Conservation (phyloP, 2,329 filamentous ascomycete species). For the Fusarium sp. region DNA sequence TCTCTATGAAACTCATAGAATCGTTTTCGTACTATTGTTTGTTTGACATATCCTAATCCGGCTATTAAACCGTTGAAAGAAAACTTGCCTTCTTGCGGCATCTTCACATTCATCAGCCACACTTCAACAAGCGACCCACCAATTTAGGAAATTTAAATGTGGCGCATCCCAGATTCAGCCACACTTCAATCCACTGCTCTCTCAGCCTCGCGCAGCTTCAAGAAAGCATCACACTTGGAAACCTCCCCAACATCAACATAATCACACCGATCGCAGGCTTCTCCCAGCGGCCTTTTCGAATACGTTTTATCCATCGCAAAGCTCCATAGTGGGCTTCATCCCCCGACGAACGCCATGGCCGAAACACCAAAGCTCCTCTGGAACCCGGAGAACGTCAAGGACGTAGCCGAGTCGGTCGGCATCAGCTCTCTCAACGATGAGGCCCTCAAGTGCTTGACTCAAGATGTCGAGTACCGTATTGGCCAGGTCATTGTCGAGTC, state of each 20-base stretch:
- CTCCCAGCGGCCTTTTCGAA: background rate
- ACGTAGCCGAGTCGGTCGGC: slow-evolving; percentile 96
- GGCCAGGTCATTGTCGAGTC: slow-evolving; percentile 94
- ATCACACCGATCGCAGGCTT: background rate
- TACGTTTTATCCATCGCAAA: background rate
- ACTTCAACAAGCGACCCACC: background rate
- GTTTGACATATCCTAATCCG: too few relatives aligned
- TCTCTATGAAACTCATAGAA: background rate
- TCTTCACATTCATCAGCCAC: background rate
- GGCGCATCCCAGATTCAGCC: background rate
- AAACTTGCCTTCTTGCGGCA: too few relatives aligned
- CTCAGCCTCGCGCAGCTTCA: slow-evolving; percentile 27
- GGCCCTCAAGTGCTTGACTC: slow-evolving; percentile 85
- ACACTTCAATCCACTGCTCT: background rate
- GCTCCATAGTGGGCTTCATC: background rate
- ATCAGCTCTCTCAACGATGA: slow-evolving; percentile 85
- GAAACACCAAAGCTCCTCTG: slow-evolving; percentile 74
- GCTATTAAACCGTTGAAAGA: too few relatives aligned
- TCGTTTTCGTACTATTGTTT: too few relatives aligned
- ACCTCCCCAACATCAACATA: background rate
- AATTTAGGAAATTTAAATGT: background rate
- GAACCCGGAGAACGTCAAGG: slow-evolving; percentile 95
- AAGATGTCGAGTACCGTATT: slow-evolving; percentile 95
- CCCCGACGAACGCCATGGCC: slow-evolving; percentile 44
- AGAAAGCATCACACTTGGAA: background rate